Conservation (phyloP, 805 yeast genomes). For the Lipomyces japonicus region DNA sequence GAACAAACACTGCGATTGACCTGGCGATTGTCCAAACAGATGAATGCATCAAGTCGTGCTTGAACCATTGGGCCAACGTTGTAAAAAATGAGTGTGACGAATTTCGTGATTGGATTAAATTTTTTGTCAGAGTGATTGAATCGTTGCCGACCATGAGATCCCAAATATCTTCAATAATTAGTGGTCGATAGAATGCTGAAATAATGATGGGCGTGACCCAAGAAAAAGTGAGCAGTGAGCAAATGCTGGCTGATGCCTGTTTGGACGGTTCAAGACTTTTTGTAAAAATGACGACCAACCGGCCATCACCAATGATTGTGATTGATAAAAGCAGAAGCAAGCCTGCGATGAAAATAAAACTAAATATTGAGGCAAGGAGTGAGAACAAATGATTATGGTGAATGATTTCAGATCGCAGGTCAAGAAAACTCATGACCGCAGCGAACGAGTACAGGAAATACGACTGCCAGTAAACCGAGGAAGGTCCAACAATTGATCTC, state of each 20-base stretch:
- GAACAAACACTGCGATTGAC: not conserved
- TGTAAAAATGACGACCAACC: not conserved
- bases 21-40: not conserved
- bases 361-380: not conserved
- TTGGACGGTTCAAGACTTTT: not conserved
- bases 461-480: not conserved
- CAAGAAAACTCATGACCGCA: not conserved
- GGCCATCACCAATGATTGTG: not conserved
- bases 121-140: not conserved
- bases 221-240: not conserved
- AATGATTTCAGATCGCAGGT: not conserved
- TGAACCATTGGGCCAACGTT: not conserved
- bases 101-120: not conserved
- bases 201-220: not conserved
- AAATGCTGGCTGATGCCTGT: not conserved
- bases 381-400: not conserved
- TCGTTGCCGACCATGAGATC: not conserved
- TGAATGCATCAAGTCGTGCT: not conserved
- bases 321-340: not conserved
- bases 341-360: not conserved
- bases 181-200: not conserved
- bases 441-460: not conserved
- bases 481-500: too few relatives aligned
- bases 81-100: not conserved
- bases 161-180: not conserved